Evolutionary conservation across 768 basidiomycete species (phyloP).

Genomic region (Kwoniella mangroviensis): DNA sequence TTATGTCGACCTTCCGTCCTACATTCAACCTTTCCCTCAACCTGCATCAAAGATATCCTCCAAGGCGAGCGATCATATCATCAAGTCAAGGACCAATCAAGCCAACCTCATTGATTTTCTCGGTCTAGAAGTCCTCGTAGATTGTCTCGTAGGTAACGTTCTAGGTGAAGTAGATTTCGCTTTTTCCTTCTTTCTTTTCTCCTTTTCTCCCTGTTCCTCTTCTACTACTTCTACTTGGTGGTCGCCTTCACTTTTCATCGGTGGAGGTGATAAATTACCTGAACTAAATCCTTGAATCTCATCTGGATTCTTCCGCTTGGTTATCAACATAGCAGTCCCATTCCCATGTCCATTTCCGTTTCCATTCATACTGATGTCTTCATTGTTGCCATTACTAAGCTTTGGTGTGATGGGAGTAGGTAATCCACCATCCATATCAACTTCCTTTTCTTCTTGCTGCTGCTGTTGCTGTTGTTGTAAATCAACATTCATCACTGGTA

Average conservation of each 20-base stretch:
- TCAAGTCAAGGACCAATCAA: constrained; percentile 2
- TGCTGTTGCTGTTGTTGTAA: neutral
- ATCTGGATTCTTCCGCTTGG: constrained; percentile 6
- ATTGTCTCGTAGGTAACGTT: constrained; percentile 17
- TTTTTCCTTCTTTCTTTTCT: neutral
- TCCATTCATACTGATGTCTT: constrained; percentile 17
- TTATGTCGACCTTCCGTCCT: neutral
- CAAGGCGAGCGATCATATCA: too few relatives aligned
- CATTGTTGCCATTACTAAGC: neutral
- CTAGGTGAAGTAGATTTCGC: neutral
- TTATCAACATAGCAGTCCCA: neutral
- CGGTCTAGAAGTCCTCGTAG: constrained; percentile 29
- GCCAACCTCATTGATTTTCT: constrained; percentile 35
- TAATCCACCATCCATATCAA: neutral
- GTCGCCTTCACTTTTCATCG: neutral
- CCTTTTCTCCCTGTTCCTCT: neutral
- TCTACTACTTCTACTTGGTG: neutral
- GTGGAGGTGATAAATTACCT: constrained; percentile 41
- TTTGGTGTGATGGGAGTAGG: constrained; percentile 13
- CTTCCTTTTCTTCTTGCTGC: neutral
- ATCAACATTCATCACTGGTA: neutral
- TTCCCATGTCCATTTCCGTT: constrained; percentile 11
- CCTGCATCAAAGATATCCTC: too few relatives aligned
- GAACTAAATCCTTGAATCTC: constrained; percentile 33
- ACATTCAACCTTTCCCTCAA: neutral